phyloP scores from a whole-genome alignment of 192 early-diverging fungal genomes.

The Chytriomyces sp. region DNA sequence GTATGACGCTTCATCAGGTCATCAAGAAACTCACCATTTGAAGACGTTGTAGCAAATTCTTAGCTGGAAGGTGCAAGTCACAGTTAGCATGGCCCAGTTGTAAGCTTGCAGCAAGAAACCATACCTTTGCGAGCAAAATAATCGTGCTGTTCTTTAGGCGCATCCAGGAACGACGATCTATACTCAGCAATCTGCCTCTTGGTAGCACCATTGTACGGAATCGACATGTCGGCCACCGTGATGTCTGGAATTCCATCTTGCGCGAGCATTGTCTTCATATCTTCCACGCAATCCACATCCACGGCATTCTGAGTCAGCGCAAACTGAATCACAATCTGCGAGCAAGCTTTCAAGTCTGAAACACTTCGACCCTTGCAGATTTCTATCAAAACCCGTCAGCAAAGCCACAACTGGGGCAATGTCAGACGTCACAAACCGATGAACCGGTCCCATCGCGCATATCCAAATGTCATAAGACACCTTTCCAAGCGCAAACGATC shows the following conservation, averaged over 20 bases:
- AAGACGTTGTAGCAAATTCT: constrained; percentile 72
- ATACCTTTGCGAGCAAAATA: constrained; percentile 69
- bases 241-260: constrained; percentile 28
- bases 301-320: constrained; percentile 52
- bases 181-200: constrained; percentile 67
- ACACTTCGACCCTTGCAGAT: constrained; percentile 54
- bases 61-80: constrained; percentile 34
- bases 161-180: constrained; percentile 70
- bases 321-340: constrained; percentile 46
- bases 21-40: constrained; percentile 52
- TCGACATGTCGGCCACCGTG: constrained; percentile 45
- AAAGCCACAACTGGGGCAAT: not conserved
- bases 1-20: not conserved
- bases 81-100: not conserved
- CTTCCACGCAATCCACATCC: constrained; percentile 62
- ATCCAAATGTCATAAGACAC: constrained; percentile 56
- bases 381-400: constrained; percentile 30
- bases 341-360: constrained; percentile 43
- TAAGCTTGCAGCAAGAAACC: constrained; percentile 4
- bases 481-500: constrained; percentile 57
- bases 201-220: constrained; percentile 67
- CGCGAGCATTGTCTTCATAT: constrained; percentile 57
- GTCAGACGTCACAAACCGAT: constrained; percentile 1
- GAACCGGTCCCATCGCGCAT: constrained; percentile 66
- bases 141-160: constrained; percentile 73